Evolutionary conservation across 495 filamentous ascomycete species (phyloP).

Genomic region (Neurospora sp.): DNA sequence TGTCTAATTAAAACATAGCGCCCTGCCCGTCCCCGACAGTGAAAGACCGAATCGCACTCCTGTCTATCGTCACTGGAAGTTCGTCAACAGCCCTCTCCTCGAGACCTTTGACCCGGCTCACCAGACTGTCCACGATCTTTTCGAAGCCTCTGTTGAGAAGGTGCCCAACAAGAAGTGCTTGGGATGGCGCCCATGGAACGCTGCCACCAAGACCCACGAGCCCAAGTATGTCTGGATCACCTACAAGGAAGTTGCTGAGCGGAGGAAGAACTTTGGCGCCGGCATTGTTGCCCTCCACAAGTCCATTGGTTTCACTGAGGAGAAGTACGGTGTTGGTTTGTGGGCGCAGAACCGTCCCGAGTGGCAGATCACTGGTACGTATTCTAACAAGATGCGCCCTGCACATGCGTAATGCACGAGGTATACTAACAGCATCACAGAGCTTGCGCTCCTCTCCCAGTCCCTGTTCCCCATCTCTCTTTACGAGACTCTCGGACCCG

Average conservation of each 20-base stretch:
- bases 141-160: slow-evolving; percentile 52
- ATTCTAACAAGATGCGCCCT: neutral
- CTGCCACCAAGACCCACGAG: slow-evolving; percentile 63
- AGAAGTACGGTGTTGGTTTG: slow-evolving; percentile 76
- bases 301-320: slow-evolving; percentile 49
- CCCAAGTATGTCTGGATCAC: slow-evolving; percentile 70
- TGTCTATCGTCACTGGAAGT: slow-evolving; percentile 77
- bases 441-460: slow-evolving; percentile 85
- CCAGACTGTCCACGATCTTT: slow-evolving; percentile 68
- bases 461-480: slow-evolving; percentile 84
- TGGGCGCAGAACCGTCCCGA: slow-evolving; percentile 96
- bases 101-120: slow-evolving; percentile 63
- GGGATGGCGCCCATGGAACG: slow-evolving; percentile 72
- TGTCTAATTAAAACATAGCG: no score
- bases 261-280: slow-evolving; percentile 75
- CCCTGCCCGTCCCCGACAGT: slow-evolving; percentile 62
- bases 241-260: slow-evolving; percentile 67
- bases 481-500: slow-evolving; percentile 89
- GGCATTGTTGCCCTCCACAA: slow-evolving; percentile 78
- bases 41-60: slow-evolving; percentile 60
- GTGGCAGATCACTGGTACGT: slow-evolving; percentile 85
- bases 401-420: neutral
- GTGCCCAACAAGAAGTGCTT: slow-evolving; percentile 58
- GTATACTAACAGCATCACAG: slow-evolving; percentile 30
- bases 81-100: slow-evolving; percentile 57